Base-by-base conservation (phyloP, 208 protist species). In the Acanthamoeba sp. region DNA sequence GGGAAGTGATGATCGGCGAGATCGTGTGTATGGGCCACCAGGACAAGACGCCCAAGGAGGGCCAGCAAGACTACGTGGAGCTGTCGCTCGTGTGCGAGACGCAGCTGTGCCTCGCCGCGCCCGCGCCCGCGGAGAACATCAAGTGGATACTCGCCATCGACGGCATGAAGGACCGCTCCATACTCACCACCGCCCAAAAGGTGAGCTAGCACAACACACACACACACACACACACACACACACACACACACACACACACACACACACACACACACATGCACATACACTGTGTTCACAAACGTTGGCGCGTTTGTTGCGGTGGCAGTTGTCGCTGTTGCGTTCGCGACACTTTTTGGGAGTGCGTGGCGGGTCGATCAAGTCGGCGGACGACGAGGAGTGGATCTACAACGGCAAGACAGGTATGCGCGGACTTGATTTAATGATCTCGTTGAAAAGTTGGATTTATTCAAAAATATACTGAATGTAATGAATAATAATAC, bases 121-220 rank as follows among this genome's bases (percentile, higher is more conserved):
- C 82, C 14, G 12, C 45, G 34, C 14, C 22, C 38, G 29, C 45
- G 18, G 82, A 89, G 18, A 89, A 52, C 29, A 40, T 62, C 7
- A 89, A 89, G 29, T 89, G 82, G 82, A 36, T 89, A 5, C 55
- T 89, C 29, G 14, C 82, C 55, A 89, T 89, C n/a, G 82, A 89
- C 38, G 82, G 82, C 45, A 89, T 89, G 82, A 89, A 89, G 38
- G 82, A 89, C n/a, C 45, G 55, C 18, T 89, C 82, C 38, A 62
- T 89, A n/a, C 22, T 89, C 29, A 89, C 82, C n/a, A 89, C 82
- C n/a, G 38, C 82, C 6, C n/a, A 36, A 16, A 89, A 89, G 82
- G 82, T 89, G 40, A 2, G 20, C 42, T 14, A 3, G 42, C 42
- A 48, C 42, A 3, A 16, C 45, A 52, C 45, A 52, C 45, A 52